A percentile compares a stretch with the other conserved stretches of the same genome.
phyloP scores from a whole-genome alignment of 108 stramenopile genomes.

The Pseudonitzschia delicatissima region DNA sequence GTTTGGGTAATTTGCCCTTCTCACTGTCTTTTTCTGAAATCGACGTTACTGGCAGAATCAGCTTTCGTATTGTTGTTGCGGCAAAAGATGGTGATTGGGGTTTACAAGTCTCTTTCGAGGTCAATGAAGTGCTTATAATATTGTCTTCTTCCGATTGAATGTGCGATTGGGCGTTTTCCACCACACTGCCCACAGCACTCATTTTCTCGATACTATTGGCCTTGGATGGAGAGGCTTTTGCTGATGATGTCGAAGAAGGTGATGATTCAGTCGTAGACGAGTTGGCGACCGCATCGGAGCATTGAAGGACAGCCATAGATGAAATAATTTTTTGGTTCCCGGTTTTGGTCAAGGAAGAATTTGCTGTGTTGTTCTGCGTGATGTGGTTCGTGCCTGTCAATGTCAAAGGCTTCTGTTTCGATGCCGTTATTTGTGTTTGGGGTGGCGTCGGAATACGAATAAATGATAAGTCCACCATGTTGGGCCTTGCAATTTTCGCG shows the following conservation, averaged over 20 bases:
- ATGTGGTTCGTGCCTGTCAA: background rate
- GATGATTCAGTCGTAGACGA: constrained; percentile 7
- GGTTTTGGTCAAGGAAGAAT: background rate
- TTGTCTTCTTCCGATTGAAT: no score
- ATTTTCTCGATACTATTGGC: no score
- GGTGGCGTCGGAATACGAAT: background rate
- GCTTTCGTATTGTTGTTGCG: no score
- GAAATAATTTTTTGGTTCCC: background rate
- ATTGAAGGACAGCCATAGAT: background rate
- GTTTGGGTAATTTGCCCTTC: no score
- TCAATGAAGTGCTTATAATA: no score
- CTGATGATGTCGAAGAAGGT: background rate
- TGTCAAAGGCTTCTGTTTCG: background rate
- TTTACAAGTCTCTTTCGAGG: no score
- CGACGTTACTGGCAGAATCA: no score
- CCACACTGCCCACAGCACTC: no score
- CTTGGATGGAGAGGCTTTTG: no score
- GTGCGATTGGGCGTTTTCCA: no score
- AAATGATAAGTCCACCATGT: background rate
- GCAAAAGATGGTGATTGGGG: no score
- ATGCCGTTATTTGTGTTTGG: background rate
- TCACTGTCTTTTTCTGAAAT: no score
- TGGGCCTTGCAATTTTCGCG: background rate
- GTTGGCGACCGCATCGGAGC: background rate
- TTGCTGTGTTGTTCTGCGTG: background rate